phyloP scores from a whole-genome alignment of 2,329 filamentous ascomycete species.

The Phaeosphaeriaceae sp. region DNA sequence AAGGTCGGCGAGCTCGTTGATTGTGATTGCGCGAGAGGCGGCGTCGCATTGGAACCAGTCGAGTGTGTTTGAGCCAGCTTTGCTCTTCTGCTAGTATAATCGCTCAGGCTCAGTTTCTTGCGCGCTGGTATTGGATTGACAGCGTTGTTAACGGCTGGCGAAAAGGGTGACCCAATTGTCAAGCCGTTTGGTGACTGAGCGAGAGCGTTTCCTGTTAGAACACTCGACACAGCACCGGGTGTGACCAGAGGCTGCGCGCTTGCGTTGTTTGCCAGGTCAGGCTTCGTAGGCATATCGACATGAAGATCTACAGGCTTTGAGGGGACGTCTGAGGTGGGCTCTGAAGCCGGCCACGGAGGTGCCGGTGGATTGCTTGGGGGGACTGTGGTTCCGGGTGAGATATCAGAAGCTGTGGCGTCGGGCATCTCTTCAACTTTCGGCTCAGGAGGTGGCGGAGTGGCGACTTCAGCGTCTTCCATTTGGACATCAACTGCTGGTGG shows the following conservation, averaged over 20 bases:
- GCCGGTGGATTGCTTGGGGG: constrained; percentile 43
- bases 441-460: constrained; percentile 18
- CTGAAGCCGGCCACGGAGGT: constrained; percentile 37
- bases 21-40: constrained; percentile 30
- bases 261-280: constrained; percentile 26
- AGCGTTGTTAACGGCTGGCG: constrained; percentile 50
- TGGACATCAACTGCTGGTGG: constrained; percentile 20
- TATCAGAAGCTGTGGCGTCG: constrained; percentile 31
- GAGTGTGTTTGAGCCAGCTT: constrained; percentile 43
- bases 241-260: constrained; percentile 25
- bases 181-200: constrained; percentile 38
- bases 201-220: constrained; percentile 24
- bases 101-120: constrained; percentile 61
- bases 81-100: constrained; percentile 56
- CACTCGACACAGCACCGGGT: constrained; percentile 31
- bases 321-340: constrained; percentile 14
- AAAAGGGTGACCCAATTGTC: constrained; percentile 39
- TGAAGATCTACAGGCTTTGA: constrained; percentile 32
- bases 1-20: constrained; percentile 42
- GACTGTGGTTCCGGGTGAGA: constrained; percentile 30
- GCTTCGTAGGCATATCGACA: constrained; percentile 39
- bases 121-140: constrained; percentile 51
- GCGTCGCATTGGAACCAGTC: constrained; percentile 28
- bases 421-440: constrained; percentile 39
- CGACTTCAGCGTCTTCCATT: constrained; percentile 24